Conservation (phyloP, 495 filamentous ascomycete genomes). For the Cercophora samala region DNA sequence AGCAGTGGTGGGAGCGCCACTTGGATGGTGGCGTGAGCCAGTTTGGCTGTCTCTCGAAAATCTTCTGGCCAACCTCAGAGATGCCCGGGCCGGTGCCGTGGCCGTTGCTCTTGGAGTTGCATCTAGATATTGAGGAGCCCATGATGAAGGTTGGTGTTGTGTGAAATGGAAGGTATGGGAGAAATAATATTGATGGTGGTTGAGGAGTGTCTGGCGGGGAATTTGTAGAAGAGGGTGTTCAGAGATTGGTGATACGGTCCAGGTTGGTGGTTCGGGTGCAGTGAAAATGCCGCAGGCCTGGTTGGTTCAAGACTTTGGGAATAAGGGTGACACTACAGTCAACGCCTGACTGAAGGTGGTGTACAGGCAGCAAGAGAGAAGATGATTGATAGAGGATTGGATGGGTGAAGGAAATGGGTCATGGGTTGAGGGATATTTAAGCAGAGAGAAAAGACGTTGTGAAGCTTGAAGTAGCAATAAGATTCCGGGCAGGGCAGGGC, state of each 20-base stretch:
- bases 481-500: not conserved
- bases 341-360: not conserved
- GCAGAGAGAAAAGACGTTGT: not conserved
- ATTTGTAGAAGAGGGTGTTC: slow-evolving; percentile 1
- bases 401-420: not conserved
- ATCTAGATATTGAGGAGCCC: slow-evolving; percentile 30
- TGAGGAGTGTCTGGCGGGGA: not conserved
- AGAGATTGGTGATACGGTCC: not conserved
- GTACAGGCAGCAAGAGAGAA: not conserved
- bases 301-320: slow-evolving; percentile 7
- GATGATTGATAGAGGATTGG: not conserved
- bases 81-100: slow-evolving; percentile 9
- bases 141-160: slow-evolving; percentile 13
- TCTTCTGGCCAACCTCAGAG: slow-evolving; percentile 24
- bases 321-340: slow-evolving; percentile 9
- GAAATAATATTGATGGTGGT: too few species aligned
- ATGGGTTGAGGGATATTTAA: not conserved
- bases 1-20: slow-evolving; percentile 20
- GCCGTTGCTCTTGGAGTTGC: slow-evolving; percentile 13
- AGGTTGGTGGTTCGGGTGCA: not conserved
- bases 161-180: not conserved
- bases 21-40: slow-evolving; percentile 25
- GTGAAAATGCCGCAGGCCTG: slow-evolving; percentile 21
- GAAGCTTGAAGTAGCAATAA: not conserved
- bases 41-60: slow-evolving; percentile 32